These are phyloP conservation scores for Carex pumila DNA, from an alignment of 176 grass and related monocot species.

Conservation along the genomic window DNA sequence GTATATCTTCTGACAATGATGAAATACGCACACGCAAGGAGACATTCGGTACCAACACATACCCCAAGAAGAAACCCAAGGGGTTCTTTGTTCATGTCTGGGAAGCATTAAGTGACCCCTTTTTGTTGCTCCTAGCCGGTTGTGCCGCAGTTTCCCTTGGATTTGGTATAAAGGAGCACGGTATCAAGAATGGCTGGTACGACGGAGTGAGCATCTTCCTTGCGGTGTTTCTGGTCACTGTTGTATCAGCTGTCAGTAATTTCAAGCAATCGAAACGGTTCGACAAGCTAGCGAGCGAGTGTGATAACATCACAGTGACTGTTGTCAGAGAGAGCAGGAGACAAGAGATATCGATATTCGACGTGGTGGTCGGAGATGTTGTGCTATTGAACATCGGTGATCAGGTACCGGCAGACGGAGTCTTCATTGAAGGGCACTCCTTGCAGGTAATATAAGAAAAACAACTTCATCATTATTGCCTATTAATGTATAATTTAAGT, in stretches of 20 bases:
- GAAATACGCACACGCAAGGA: conserved; percentile 30
- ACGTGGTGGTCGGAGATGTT: conserved; percentile 62
- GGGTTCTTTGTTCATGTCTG: conserved; percentile 39
- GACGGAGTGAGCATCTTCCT: conserved; percentile 74
- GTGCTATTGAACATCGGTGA: conserved; percentile 58
- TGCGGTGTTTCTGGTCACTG: conserved; percentile 49
- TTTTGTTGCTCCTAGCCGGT: conserved; percentile 49
- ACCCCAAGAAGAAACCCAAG: conserved; percentile 50
- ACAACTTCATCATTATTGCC: not conserved
- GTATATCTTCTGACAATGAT: conserved; percentile 22
- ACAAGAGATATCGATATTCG: conserved; percentile 42
- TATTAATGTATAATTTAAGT: not conserved
- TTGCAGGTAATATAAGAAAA: conserved; percentile 27
- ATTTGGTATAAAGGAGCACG: conserved; percentile 67
- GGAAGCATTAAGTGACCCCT: conserved; percentile 49
- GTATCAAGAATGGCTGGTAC: conserved; percentile 55
- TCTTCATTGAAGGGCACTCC: conserved; percentile 40
- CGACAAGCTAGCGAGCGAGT: conserved; percentile 30
- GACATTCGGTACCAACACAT: conserved; percentile 52
- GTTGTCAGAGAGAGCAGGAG: conserved; percentile 33
- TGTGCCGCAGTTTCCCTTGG: conserved; percentile 54
- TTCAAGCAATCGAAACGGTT: conserved; percentile 45
- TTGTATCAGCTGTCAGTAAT: conserved; percentile 58
- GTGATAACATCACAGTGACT: conserved; percentile 30
- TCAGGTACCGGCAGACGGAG: conserved; percentile 51